Percentiles rank a stretch among this genome's conserved stretches.
phyloP scores from a whole-genome alignment of 768 basidiomycete species.

The Serendipita sp. region DNA sequence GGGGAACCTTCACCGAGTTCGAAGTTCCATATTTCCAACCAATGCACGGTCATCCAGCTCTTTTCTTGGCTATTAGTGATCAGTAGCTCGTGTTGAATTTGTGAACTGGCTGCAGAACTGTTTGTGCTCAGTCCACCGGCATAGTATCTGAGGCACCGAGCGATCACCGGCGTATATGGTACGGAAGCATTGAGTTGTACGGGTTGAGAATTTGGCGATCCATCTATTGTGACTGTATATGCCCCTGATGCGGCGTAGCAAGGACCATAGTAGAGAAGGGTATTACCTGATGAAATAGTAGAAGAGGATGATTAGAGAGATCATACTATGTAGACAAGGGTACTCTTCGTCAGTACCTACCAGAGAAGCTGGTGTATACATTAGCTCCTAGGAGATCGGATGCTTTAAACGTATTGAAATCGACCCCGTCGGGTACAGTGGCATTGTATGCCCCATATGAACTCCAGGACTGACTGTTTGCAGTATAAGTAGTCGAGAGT shows the following conservation, averaged over 20 bases:
- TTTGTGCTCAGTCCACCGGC: neutral
- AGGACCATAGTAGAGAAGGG: neutral
- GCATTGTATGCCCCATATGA: neutral
- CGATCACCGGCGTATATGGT: neutral
- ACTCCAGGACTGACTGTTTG: too few species aligned
- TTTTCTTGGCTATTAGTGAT: neutral
- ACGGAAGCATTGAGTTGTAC: neutral
- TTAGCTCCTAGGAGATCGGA: neutral
- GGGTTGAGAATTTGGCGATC: neutral
- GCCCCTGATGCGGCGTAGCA: neutral
- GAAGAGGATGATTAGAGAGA: too few species aligned
- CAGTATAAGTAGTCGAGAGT: neutral
- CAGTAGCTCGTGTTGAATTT: neutral
- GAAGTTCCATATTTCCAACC: constrained; percentile 1
- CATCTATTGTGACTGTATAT: neutral
- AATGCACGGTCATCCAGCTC: neutral
- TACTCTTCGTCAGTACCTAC: neutral
- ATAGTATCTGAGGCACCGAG: neutral
- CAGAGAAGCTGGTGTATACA: neutral
- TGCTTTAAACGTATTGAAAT: neutral
- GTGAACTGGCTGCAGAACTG: neutral
- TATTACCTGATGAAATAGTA: neutral
- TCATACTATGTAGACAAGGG: too few species aligned
- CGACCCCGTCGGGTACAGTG: neutral
- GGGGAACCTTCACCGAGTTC: neutral